Conservation (phyloP, 106 monocot species). For the Dioscorea dumetorum region DNA sequence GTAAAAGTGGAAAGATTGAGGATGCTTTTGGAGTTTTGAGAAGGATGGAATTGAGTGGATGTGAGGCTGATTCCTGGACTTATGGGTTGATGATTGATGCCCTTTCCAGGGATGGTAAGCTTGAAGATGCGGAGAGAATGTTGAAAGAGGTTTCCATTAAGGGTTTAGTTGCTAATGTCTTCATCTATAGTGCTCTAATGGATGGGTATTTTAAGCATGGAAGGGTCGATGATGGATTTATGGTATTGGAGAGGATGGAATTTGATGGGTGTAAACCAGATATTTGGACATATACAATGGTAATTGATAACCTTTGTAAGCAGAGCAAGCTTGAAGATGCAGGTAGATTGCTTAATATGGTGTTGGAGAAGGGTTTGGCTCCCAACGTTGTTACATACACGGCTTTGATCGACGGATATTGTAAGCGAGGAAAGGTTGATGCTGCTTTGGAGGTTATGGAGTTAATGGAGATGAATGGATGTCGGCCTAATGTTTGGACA, state of each 20-base stretch:
- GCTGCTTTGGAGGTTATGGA: slow-evolving; percentile 23
- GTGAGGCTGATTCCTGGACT: slow-evolving; percentile 15
- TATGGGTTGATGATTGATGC: background rate
- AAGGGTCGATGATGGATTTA: background rate
- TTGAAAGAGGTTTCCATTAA: background rate
- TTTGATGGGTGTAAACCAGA: slow-evolving; percentile 3
- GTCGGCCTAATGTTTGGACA: slow-evolving; percentile 35
- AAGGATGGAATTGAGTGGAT: slow-evolving; percentile 30
- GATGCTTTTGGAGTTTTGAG: slow-evolving; percentile 20
- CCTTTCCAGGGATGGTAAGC: background rate
- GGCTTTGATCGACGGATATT: slow-evolving; percentile 27
- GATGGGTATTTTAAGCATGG: background rate
- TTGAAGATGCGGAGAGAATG: slow-evolving; percentile 1
- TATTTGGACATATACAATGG: slow-evolving; percentile 22
- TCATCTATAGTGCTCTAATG: background rate
- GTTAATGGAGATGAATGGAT: slow-evolving; percentile 26
- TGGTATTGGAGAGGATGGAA: background rate
- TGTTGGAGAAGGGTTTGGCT: slow-evolving; percentile 20
- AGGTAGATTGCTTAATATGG: slow-evolving; percentile 13
- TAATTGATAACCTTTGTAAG: slow-evolving; percentile 26
- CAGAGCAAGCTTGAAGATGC: slow-evolving; percentile 26
- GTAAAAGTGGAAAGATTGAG: slow-evolving; percentile 17
- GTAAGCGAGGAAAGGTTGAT: slow-evolving; percentile 27
- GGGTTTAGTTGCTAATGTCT: slow-evolving; percentile 1
- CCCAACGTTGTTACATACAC: slow-evolving; percentile 30